Evolutionary conservation across 2,329 filamentous ascomycete species (phyloP), one percentile per base, ranked within the genome.

Genomic region (Fusarium subglutinans): DNA sequence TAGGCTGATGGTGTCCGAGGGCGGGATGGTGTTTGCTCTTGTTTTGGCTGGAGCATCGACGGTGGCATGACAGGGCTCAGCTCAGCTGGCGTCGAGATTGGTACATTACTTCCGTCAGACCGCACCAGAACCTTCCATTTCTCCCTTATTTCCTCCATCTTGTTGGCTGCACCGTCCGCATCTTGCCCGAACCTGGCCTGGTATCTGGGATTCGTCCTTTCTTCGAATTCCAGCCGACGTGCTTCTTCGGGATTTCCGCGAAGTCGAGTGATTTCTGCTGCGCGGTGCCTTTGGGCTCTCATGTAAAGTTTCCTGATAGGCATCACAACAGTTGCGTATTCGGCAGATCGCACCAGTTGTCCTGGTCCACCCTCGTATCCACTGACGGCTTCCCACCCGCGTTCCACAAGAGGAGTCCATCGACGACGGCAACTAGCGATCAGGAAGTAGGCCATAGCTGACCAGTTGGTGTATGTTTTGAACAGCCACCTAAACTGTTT

Each of bases 241-340:
- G 87, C 87, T 20, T 87, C 88, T 11, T 85, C 83, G 0, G 84
- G 85, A 44, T 90, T 82, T 3, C 81, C 81, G 28, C 83, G 84
- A 26, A 90, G 81, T 2, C 88, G 84, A 15, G 79, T 76, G 17
- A 90, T 81, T 76, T 90, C 88, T 1, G 83, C 80, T 13, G 86
- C 84, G 10, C 89, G 85, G 68, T 90, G 86, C 66, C 83, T 85
- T 45, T 83, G 84, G 1, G 88, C 88, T 70, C 87, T 87, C 59
- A 85, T 75, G 75, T 88, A 88, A 2, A 91, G 82, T 71, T 86
- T 89, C 53, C 86, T 85, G 54, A 91, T 80, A 1, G 89, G 88
- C 48, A 89, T 76, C 81, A 88, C 88, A 6, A 90, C 85, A 2
- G 86, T 85, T 15, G 84, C 81, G 45, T 87, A 84, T 65, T 84